Base-by-base conservation (phyloP, 169 alveolate genomes). In the Theileria orientalis region DNA sequence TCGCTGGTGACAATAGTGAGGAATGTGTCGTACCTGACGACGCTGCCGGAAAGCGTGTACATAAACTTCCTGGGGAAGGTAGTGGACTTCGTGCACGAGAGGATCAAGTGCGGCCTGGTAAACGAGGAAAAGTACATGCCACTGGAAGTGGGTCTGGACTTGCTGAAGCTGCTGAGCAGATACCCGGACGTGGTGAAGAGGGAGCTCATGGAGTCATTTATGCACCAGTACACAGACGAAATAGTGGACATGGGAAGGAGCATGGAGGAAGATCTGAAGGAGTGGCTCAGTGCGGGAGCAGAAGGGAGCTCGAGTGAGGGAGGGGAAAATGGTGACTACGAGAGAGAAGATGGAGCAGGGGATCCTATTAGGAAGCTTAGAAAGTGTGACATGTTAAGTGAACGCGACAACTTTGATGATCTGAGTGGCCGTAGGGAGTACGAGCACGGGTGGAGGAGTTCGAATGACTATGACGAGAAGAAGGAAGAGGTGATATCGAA, bases 11-110 rank as follows among this genome's bases (percentile, higher is more conserved):
- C 67, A 2, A 76, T 61, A 14, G 49, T 46, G 16, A 52, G 42
- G 44, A 76, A 76, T 59, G 19, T 76, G 3, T 46, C 78, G 9
- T 52, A 76, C 49, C 14, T 76, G 5, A 73, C 69, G 52, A 76
- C 42, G 3, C 80, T 76, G 16, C 86, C 86, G 0, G 68, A 42
- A 33, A 42, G 72, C 8, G 74, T 76, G 2, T 76, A 61, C 74
- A 41, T 29, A 25, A 57, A 57, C 42, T 76, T 76, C 25, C 32
- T 76, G 11, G 21, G 44, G 2, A 42, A 73, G 27, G 64, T 60
- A 2, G 41, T 44, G 49, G 61, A 67, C 5, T 74, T 66, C 21
- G 35, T 76, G 16, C 78, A 76, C 19, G 35, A 57, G 29, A 44
- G 51, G 21, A 0, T 64, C 33, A 46, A 40, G 14, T 37, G 7